phyloP scores from a whole-genome alignment of 2,329 filamentous ascomycete genomes.

The Clonostachys solani region DNA sequence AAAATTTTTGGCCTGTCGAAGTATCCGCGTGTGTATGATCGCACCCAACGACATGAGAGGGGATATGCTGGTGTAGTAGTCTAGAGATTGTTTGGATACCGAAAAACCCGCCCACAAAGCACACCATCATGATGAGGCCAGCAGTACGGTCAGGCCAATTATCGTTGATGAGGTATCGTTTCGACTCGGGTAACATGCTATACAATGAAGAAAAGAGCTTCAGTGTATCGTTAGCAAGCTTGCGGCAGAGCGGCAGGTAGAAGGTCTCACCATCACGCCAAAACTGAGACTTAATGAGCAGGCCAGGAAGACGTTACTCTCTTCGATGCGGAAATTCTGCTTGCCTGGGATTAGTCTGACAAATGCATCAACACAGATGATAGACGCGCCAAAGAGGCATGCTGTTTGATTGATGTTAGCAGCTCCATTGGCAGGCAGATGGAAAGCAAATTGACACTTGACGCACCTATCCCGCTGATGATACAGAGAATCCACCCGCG shows the following conservation, averaged over 20 bases:
- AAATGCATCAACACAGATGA: slow-evolving; percentile 83
- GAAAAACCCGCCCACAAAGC: slow-evolving; percentile 68
- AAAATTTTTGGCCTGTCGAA: slow-evolving; percentile 16
- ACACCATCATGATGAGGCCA: slow-evolving; percentile 63
- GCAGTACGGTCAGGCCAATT: slow-evolving; percentile 64
- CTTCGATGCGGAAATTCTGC: slow-evolving; percentile 78
- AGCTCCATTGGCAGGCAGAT: too few relatives aligned
- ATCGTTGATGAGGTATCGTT: slow-evolving; percentile 67
- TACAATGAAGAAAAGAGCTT: slow-evolving; percentile 90
- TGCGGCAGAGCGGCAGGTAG: background rate
- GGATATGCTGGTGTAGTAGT: slow-evolving; percentile 68
- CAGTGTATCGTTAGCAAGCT: background rate
- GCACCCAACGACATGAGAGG: slow-evolving; percentile 77
- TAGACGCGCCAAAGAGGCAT: slow-evolving; percentile 70
- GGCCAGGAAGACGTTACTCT: slow-evolving; percentile 84
- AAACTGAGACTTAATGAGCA: slow-evolving; percentile 89
- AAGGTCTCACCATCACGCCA: slow-evolving; percentile 77
- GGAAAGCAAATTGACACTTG: slow-evolving; percentile 17
- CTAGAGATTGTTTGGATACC: slow-evolving; percentile 73
- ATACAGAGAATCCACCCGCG: slow-evolving; percentile 91
- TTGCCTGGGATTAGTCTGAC: slow-evolving; percentile 69
- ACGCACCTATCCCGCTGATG: slow-evolving; percentile 69
- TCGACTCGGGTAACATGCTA: slow-evolving; percentile 87
- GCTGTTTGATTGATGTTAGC: slow-evolving; percentile 31
- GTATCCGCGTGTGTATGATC: slow-evolving; percentile 67